Conservation (phyloP, 1,284 basidiomycete species). For the Cronartium quercuum region DNA sequence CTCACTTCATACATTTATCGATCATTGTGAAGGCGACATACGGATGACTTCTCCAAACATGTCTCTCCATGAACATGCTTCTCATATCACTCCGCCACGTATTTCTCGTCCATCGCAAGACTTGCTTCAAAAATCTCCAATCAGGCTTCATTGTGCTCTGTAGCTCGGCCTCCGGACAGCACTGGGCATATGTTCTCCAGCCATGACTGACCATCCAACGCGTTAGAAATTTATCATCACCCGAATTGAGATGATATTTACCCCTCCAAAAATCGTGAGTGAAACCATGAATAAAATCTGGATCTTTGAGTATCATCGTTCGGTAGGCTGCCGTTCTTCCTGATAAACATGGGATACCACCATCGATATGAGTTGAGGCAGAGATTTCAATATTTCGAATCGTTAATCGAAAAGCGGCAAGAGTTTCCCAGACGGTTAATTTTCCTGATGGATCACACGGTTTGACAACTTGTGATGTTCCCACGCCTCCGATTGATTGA, state of each 20-base stretch:
- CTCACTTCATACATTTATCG: slow-evolving; percentile 63
- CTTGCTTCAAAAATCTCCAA: slow-evolving; percentile 88
- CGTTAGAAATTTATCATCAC: slow-evolving; percentile 90
- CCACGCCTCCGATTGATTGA: slow-evolving; percentile 82
- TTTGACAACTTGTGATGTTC: slow-evolving; percentile 80
- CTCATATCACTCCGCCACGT: slow-evolving; percentile 84
- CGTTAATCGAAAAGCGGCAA: slow-evolving; percentile 81
- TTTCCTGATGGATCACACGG: slow-evolving; percentile 57
- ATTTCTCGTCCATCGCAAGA: slow-evolving; percentile 83
- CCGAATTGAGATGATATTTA: slow-evolving; percentile 85
- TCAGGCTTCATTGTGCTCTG: slow-evolving; percentile 91
- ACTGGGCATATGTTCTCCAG: slow-evolving; percentile 87
- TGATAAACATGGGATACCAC: slow-evolving; percentile 80
- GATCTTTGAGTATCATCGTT: slow-evolving; percentile 86
- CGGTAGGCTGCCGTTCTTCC: slow-evolving; percentile 86
- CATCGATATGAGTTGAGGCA: slow-evolving; percentile 80
- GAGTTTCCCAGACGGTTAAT: slow-evolving; percentile 88
- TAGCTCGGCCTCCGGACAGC: slow-evolving; percentile 80
- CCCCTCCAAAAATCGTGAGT: slow-evolving; percentile 87
- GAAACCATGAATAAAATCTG: slow-evolving; percentile 81
- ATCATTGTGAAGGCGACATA: slow-evolving; percentile 89
- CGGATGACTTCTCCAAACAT: slow-evolving; percentile 80
- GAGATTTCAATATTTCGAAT: slow-evolving; percentile 89
- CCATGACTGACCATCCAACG: slow-evolving; percentile 91
- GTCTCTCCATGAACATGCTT: slow-evolving; percentile 75